Conservation (phyloP, 2,329 filamentous ascomycete species). For the Aspergillus calidoustus region DNA sequence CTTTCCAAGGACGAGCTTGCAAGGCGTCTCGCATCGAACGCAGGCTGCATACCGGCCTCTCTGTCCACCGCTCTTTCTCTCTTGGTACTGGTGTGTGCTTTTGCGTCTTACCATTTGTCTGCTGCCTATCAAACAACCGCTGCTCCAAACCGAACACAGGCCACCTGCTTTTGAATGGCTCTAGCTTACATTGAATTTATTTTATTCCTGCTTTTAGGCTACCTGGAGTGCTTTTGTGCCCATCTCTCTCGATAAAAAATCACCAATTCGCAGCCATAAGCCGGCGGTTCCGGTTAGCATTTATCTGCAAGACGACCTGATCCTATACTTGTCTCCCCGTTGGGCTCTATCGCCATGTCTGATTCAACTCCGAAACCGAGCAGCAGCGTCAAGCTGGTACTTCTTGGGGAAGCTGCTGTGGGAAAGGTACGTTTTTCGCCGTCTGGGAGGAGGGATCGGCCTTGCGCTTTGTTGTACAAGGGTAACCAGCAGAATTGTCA, state of each 20-base stretch:
- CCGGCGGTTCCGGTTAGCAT: slow-evolving; percentile 24
- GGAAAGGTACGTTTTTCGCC: slow-evolving; percentile 76
- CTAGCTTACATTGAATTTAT: slow-evolving; percentile 22
- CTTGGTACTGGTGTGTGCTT: slow-evolving; percentile 24
- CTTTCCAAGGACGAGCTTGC: slow-evolving; percentile 13
- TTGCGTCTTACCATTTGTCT: slow-evolving; percentile 21
- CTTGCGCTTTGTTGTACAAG: slow-evolving; percentile 23
- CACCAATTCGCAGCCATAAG: slow-evolving; percentile 32
- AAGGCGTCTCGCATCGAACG: slow-evolving; percentile 10
- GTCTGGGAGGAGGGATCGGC: neutral
- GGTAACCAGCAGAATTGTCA: slow-evolving; percentile 16
- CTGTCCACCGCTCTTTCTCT: slow-evolving; percentile 29
- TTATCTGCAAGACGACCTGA: slow-evolving; percentile 38
- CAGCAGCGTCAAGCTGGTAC: slow-evolving; percentile 99
- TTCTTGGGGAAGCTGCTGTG: slow-evolving; percentile 95
- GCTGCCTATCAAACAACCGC: slow-evolving; percentile 21
- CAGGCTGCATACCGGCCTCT: neutral
- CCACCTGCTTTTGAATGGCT: slow-evolving; percentile 18
- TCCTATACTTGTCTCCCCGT: slow-evolving; percentile 21
- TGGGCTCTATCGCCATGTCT: slow-evolving; percentile 61
- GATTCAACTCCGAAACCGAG: slow-evolving; percentile 88
- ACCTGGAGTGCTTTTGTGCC: slow-evolving; percentile 23
- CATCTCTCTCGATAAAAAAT: slow-evolving; percentile 29
- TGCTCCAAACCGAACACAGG: slow-evolving; percentile 20
- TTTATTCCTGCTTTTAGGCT: slow-evolving; percentile 23